A percentile compares a stretch with the other conserved stretches of the same genome.
Conservation (phyloP, 768 basidiomycete genomes). For the Mycena pura region DNA sequence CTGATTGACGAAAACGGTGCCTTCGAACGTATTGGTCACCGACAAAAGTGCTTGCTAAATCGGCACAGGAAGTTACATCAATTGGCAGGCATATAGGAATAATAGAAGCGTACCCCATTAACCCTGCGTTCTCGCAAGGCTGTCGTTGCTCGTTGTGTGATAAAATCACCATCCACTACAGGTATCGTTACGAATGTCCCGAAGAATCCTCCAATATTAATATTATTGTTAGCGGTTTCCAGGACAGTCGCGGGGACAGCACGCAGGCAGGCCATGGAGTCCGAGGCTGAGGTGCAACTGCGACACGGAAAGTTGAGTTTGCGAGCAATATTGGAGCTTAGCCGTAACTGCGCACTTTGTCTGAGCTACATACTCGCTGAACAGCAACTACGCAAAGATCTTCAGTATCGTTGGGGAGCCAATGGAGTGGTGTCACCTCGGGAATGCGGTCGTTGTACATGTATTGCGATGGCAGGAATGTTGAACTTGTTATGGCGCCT, state of each 20-base stretch:
- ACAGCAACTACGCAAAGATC: too few relatives aligned
- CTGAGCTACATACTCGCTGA: slow-evolving; percentile 25
- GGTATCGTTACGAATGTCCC: slow-evolving; percentile 37
- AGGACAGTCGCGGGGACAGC: slow-evolving; percentile 29
- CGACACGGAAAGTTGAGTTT: slow-evolving; percentile 28
- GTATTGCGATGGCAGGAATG: slow-evolving; percentile 42
- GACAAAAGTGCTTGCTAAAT: slow-evolving; percentile 30
- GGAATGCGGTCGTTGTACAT: slow-evolving; percentile 39
- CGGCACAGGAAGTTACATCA: too few relatives aligned
- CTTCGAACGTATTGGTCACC: slow-evolving; percentile 37
- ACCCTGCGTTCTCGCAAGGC: slow-evolving; percentile 35
- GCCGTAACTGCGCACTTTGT: slow-evolving; percentile 29
- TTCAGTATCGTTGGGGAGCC: too few relatives aligned
- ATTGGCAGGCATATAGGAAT: too few relatives aligned
- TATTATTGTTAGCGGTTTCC: slow-evolving; percentile 29
- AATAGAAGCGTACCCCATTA: slow-evolving; percentile 42
- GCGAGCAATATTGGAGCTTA: background rate
- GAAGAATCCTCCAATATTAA: slow-evolving; percentile 32
- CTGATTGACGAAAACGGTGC: slow-evolving; percentile 32
- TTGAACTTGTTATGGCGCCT: slow-evolving; percentile 42
- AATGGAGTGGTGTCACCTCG: slow-evolving; percentile 22
- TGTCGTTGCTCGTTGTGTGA: slow-evolving; percentile 39
- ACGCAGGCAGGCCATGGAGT: slow-evolving; percentile 40
- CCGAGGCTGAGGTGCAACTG: slow-evolving; percentile 32
- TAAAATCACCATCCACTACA: slow-evolving; percentile 43